Conservation (phyloP, 441 rosid species). For the Gossypium laxum region DNA sequence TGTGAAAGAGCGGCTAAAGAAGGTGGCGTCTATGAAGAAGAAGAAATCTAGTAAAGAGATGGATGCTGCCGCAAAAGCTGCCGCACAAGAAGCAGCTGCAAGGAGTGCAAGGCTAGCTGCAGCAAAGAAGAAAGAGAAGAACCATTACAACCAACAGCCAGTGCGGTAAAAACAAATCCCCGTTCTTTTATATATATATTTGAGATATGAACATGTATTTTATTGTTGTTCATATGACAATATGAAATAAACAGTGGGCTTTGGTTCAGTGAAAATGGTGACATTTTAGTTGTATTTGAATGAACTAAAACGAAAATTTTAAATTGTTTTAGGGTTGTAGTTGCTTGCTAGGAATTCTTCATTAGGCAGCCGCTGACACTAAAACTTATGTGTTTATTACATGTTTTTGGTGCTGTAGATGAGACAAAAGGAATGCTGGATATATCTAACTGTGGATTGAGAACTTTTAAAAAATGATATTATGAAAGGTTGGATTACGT, state of each 20-base stretch:
- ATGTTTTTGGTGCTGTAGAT: neutral
- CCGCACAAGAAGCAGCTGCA: conserved; percentile 52
- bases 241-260: conserved; percentile 20
- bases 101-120: conserved; percentile 52
- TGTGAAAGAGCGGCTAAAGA: conserved; percentile 43
- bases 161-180: conserved; percentile 25
- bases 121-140: conserved; percentile 54
- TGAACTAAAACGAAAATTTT: neutral
- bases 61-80: conserved; percentile 48
- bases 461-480: no score
- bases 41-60: conserved; percentile 46
- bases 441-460: no score
- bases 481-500: no score
- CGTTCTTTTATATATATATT: neutral
- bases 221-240: conserved; percentile 26
- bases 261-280: conserved; percentile 14
- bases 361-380: neutral
- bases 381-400: neutral
- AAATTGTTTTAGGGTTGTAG: no score
- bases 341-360: neutral
- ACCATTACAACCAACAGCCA: conserved; percentile 60
- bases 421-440: neutral
- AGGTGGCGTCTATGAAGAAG: conserved; percentile 42
- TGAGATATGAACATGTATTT: conserved; percentile 23
- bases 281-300: conserved; percentile 17